phyloP scores from a whole-genome alignment of 2,329 filamentous ascomycete genomes.

The Bretziella fagacearum region DNA sequence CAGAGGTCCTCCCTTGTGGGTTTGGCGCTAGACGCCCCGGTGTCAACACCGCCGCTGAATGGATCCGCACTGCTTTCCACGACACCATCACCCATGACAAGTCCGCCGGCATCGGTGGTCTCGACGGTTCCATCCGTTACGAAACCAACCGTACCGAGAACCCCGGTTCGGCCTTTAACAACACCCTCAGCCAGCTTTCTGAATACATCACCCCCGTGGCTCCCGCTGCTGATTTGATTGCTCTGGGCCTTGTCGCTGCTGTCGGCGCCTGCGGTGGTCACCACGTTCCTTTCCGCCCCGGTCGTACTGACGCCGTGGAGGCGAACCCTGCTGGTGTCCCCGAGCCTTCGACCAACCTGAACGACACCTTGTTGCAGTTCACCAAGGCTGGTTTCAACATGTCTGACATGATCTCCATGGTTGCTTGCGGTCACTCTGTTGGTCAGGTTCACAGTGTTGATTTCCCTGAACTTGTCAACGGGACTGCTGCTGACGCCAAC shows the following conservation, averaged over 20 bases:
- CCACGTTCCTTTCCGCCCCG: conserved; percentile 20
- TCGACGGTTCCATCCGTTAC: conserved; percentile 21
- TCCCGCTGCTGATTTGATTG: conserved; percentile 21
- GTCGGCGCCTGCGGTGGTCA: conserved; percentile 15
- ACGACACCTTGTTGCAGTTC: conserved; percentile 19
- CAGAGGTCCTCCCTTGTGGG: conserved; percentile 16
- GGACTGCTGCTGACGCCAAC: conserved; percentile 23
- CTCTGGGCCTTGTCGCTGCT: conserved; percentile 20
- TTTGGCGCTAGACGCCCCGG: conserved; percentile 17
- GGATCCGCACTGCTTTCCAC: conserved; percentile 22
- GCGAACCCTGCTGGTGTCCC: conserved; percentile 22
- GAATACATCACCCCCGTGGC: conserved; percentile 17
- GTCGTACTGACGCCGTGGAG: conserved; percentile 20
- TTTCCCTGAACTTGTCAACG: conserved; percentile 18
- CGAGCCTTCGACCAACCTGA: conserved; percentile 19
- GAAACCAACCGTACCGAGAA: conserved; percentile 21
- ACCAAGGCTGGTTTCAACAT: conserved; percentile 21
- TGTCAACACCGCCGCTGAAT: conserved; percentile 20
- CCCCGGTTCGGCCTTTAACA: conserved; percentile 20
- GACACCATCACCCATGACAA: conserved; percentile 20
- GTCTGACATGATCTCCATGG: conserved; percentile 23
- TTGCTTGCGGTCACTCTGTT: conserved; percentile 23
- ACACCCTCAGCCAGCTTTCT: conserved; percentile 18
- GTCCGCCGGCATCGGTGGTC: conserved; percentile 18
- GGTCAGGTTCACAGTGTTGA: conserved; percentile 29